phyloP scores from a whole-genome alignment of 108 stramenopile species.

The Stephanodiscus minutulus region DNA sequence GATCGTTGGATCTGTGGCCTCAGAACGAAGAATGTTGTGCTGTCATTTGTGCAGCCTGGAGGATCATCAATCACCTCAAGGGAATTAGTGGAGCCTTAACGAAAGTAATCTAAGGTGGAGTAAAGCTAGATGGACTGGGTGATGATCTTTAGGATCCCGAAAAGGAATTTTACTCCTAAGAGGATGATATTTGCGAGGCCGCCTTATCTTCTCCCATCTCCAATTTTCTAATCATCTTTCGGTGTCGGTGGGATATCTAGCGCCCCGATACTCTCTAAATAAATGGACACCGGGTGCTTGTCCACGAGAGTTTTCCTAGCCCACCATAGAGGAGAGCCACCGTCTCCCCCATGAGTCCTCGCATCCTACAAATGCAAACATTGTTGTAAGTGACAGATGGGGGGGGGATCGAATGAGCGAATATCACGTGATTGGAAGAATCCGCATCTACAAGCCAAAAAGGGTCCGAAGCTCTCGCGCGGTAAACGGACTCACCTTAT shows the following conservation, averaged over 20 bases:
- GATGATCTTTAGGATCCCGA: no score
- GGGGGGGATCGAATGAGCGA: neutral
- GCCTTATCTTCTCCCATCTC: no score
- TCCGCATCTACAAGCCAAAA: neutral
- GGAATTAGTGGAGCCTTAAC: no score
- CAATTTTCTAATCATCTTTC: no score
- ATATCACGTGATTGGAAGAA: neutral
- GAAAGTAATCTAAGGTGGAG: no score
- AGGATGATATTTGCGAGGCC: no score
- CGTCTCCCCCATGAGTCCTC: constrained; percentile 38
- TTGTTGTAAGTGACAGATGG: neutral
- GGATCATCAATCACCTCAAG: no score
- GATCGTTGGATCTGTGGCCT: no score
- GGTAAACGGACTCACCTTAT: constrained; percentile 26
- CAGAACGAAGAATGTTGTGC: no score
- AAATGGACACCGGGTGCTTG: constrained; percentile 17
- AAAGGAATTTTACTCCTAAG: no score
- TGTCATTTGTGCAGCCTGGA: no score
- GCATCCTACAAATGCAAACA: constrained; percentile 35
- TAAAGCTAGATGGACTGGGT: no score
- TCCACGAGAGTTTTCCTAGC: constrained; percentile 37
- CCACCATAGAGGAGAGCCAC: constrained; percentile 47
- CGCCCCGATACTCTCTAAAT: constrained; percentile 30
- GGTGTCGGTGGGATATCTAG: constrained; percentile 25
- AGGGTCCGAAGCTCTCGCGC: neutral